Evolutionary conservation across 139 green algal species (phyloP).

Genomic region (Nannochloris sp.): DNA sequence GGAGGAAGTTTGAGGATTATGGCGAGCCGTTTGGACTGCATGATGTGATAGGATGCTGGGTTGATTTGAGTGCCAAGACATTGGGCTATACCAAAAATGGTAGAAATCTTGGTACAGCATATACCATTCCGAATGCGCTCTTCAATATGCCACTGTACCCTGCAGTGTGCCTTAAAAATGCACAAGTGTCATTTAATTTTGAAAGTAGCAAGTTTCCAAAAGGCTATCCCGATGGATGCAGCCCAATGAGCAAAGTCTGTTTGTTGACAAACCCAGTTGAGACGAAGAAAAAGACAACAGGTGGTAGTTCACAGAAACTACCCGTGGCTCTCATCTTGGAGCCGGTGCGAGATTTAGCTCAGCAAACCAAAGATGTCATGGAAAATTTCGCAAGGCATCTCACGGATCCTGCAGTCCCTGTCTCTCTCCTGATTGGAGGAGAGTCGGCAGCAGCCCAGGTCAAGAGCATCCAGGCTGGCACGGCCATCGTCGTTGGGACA

Average conservation of each 20-base stretch:
- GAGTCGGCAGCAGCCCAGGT: conserved; percentile 30
- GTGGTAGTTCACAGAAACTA: conserved; percentile 1
- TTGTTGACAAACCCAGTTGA: conserved; percentile 26
- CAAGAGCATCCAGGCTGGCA: conserved; percentile 38
- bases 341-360: conserved; percentile 65
- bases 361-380: conserved; percentile 66
- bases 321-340: conserved; percentile 72
- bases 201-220: conserved; percentile 24
- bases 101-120: conserved; percentile 40
- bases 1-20: conserved; percentile 57
- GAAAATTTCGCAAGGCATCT: conserved; percentile 44
- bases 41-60: conserved; percentile 55
- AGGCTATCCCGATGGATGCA: neutral
- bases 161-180: conserved; percentile 68
- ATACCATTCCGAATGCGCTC: conserved; percentile 37
- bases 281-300: conserved; percentile 4
- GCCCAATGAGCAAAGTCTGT: conserved; percentile 17
- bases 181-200: conserved; percentile 63
- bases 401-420: conserved; percentile 26
- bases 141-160: conserved; percentile 50
- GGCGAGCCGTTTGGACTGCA: conserved; percentile 45
- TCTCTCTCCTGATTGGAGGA: conserved; percentile 58
- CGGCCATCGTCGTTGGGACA: conserved; percentile 68
- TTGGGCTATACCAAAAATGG: conserved; percentile 64
- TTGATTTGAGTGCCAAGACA: conserved; percentile 33